Percentiles rank a stretch among this genome's conserved stretches.
Evolutionary conservation across 768 basidiomycete species (phyloP).

Genomic region (Tephrocybe sp.): DNA sequence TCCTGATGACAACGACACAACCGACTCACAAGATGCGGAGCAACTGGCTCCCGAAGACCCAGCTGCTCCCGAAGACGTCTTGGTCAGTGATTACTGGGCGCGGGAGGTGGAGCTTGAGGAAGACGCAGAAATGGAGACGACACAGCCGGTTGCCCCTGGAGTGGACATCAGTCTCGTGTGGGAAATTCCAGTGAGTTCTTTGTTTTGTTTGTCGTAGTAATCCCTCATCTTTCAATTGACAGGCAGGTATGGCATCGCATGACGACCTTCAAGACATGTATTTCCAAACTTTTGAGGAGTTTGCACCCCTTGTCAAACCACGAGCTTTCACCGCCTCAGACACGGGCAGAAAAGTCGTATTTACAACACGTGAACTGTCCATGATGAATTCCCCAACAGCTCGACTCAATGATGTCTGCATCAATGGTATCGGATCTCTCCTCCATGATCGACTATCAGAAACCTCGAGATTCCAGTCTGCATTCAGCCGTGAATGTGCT

Average conservation of each 20-base stretch:
- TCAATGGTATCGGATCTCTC: slow-evolving; percentile 22
- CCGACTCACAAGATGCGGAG: too few relatives aligned
- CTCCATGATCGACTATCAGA: slow-evolving; percentile 9
- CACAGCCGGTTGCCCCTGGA: too few relatives aligned
- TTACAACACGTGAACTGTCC: neutral
- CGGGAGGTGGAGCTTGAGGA: too few relatives aligned
- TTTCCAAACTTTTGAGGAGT: slow-evolving; percentile 3
- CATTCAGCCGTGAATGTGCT: neutral
- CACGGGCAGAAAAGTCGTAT: neutral
- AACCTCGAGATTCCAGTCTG: neutral
- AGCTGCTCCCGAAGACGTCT: too few relatives aligned
- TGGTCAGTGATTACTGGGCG: too few relatives aligned
- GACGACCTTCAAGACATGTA: neutral
- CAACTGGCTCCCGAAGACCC: too few relatives aligned
- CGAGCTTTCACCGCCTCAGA: neutral
- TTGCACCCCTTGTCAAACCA: neutral
- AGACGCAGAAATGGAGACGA: too few relatives aligned
- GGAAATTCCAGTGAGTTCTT: neutral
- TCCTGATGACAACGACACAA: too few relatives aligned
- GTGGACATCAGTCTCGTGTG: too few relatives aligned
- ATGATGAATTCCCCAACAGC: neutral
- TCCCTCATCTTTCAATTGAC: slow-evolving; percentile 4
- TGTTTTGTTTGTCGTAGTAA: neutral
- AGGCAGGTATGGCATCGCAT: slow-evolving; percentile 15
- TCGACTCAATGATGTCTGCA: slow-evolving; percentile 22